Evolutionary conservation across 129 eudicot species (phyloP).

Genomic region (Mikania micrantha): DNA sequence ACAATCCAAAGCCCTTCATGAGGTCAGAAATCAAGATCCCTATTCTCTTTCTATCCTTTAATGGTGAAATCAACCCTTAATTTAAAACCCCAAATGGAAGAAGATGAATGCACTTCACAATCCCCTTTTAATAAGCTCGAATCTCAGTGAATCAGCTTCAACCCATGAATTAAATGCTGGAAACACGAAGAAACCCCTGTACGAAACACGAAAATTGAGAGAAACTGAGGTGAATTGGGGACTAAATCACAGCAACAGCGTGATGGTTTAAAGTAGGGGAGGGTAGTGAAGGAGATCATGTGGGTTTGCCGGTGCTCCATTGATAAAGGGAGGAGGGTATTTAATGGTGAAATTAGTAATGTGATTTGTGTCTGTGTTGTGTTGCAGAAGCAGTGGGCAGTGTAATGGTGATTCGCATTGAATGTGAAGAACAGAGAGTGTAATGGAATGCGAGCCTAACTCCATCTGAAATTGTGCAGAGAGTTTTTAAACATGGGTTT

Average conservation of each 20-base stretch:
- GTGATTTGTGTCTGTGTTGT: conserved; percentile 20
- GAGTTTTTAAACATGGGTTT: neutral
- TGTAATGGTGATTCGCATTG: conserved; percentile 25
- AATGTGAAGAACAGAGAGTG: neutral
- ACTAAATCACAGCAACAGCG: neutral
- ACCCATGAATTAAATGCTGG: neutral
- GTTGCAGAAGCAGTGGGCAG: conserved; percentile 26
- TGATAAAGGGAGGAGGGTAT: neutral
- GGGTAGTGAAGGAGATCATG: conserved; percentile 23
- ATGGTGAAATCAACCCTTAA: no score
- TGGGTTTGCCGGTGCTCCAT: conserved; percentile 13
- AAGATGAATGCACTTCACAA: neutral
- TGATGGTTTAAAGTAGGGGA: conserved; percentile 3
- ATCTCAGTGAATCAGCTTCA: neutral
- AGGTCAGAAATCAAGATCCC: neutral
- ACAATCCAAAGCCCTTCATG: conserved; percentile 54
- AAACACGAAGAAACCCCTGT: no score
- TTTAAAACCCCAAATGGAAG: neutral
- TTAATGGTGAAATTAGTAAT: neutral
- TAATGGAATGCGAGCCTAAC: conserved; percentile 33
- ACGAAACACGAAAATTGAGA: neutral
- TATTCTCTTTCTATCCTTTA: no score
- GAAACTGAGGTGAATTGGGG: conserved; percentile 26
- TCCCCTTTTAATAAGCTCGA: neutral
- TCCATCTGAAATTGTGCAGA: conserved; percentile 15